Conservation (phyloP, 148 eudicot genomes). For the Polygonum maritimum region DNA sequence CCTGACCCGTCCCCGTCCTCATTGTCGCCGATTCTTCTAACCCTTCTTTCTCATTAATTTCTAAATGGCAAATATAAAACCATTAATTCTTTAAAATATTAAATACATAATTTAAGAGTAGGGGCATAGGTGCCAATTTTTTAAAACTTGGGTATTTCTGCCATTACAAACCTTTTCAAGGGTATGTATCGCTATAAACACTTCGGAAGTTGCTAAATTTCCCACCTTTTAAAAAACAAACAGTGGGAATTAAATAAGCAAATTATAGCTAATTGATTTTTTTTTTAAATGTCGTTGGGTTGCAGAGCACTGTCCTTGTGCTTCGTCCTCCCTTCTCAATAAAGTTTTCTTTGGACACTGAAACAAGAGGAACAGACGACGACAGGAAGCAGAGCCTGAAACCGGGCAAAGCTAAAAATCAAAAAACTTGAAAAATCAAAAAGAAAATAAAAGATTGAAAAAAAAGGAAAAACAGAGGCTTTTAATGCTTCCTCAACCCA, state of each 20-base stretch:
- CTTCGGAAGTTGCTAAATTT: background rate
- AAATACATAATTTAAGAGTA: no score
- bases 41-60: no score
- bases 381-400: background rate
- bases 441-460: background rate
- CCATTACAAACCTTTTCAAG: no score
- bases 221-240: background rate
- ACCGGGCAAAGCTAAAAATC: background rate
- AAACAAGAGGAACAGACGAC: background rate
- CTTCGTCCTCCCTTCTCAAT: slow-evolving; percentile 5
- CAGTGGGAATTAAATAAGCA: background rate
- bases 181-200: no score
- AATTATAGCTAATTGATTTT: background rate
- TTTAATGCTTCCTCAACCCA: slow-evolving; percentile 5
- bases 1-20: no score
- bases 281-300: background rate
- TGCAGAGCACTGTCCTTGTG: background rate
- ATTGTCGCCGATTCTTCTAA: no score
- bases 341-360: background rate
- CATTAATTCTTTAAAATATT: no score
- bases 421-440: background rate
- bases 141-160: no score
- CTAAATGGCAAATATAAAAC: no score
- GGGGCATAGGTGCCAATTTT: no score
- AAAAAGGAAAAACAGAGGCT: background rate